phyloP scores from a whole-genome alignment of 2,329 filamentous ascomycete genomes.

The Aspergillus sp. region DNA sequence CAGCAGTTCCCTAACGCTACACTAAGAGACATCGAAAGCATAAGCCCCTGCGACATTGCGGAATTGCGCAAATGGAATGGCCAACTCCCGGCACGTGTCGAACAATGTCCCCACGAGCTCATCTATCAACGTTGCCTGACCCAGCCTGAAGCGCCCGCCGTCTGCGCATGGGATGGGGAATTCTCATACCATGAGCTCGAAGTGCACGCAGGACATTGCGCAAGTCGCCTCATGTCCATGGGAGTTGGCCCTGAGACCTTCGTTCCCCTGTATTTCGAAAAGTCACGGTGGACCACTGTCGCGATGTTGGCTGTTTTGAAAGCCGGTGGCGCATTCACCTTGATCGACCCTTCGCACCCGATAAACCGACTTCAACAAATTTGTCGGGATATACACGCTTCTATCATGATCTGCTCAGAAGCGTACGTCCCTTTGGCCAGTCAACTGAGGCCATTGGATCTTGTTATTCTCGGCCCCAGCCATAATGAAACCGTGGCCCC shows the following conservation, averaged over 20 bases:
- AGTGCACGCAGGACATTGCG: not conserved
- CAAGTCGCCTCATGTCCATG: not conserved
- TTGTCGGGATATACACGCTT: no score
- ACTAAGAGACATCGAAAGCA: no score
- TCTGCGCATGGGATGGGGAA: not conserved
- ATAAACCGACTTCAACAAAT: not conserved
- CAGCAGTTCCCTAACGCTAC: no score
- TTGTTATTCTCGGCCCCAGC: not conserved
- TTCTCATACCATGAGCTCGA: not conserved
- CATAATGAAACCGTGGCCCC: no score
- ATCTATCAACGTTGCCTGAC: no score
- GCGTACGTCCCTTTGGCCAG: accelerated
- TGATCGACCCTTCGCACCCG: not conserved
- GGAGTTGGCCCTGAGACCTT: not conserved
- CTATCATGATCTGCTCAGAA: not conserved
- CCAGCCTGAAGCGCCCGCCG: not conserved
- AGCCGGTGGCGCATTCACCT: not conserved
- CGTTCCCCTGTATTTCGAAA: not conserved
- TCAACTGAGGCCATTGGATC: not conserved
- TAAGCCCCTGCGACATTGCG: no score
- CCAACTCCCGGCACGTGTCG: no score
- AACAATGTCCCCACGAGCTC: no score
- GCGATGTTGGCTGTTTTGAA: not conserved
- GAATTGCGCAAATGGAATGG: no score
- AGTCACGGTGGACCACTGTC: not conserved